Evolutionary conservation across 2,329 filamentous ascomycete species (phyloP), one percentile per base, ranked within the genome.

Genomic region (Fusarium austroafricanum): DNA sequence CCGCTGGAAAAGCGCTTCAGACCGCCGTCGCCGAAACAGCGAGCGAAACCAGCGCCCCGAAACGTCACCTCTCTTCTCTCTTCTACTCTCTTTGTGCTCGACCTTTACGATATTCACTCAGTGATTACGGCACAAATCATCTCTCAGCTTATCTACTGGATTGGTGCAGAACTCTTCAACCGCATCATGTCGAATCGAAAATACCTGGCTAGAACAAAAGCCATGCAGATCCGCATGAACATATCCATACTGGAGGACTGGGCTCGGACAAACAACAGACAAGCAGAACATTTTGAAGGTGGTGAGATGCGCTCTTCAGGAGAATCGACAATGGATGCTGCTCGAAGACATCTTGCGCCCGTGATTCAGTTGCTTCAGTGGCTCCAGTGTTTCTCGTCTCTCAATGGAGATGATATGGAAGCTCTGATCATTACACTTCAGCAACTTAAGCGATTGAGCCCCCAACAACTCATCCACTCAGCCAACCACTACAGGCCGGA

Each of bases 161-260:
- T 99, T 17, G 92, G 94, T 9, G 93, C 95, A 0, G 96, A 99
- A 79, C 87, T 98, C 10, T 99, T 99, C 83, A 99, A 99, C 79
- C 91, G 95, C 60, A 92, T 99, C 78, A 97, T 99, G 92, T 95
- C 92, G 29, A 97, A 96, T 75, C 89, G 93, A 68, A 94, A 95
- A 77, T 99, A 97, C 75, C 85, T 99, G 11, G 95, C 96, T 8
- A 88, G 96, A 53, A 99, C 96, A 18, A 99, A 99, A 79, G 96
- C 96, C 5, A 99, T 99, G 96, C 96, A 99, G 78, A 98, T 99
- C 72, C 92, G 96, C 70, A 98, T 99, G 94, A 99, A 99, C 77
- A 89, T 99, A 9, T 98, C 96, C 1, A 91, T 90, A 10, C 83
- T 99, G 20, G 96, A 99, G 78, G 96, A 99, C 75, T 99, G 96